Percentiles rank a stretch among this genome's conserved stretches.
phyloP scores from a whole-genome alignment of 345 rosid genomes.

The Eucalyptus urophylla region DNA sequence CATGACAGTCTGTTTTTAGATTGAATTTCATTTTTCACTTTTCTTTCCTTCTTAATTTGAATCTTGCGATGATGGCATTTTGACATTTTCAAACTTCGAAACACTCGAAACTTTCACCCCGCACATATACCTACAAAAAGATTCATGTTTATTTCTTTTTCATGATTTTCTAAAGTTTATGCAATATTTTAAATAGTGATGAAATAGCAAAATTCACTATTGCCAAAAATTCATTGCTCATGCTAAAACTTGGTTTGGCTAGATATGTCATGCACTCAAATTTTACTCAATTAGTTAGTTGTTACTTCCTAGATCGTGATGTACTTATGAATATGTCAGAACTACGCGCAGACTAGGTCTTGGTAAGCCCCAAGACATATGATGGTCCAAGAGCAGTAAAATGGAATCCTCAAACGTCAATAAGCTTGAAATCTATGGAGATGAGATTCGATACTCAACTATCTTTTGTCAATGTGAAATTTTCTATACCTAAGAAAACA shows the following conservation, averaged over 20 bases:
- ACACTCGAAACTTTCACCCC: not conserved
- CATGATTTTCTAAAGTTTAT: not conserved
- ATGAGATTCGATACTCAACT: not conserved
- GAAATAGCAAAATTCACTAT: not conserved
- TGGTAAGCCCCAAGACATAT: not conserved
- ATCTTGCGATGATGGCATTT: not conserved
- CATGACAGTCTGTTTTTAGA: not conserved
- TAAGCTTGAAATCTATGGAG: not conserved
- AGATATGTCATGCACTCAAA: not conserved
- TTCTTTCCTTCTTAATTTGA: not conserved
- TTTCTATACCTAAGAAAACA: not conserved
- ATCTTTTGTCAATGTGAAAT: not conserved
- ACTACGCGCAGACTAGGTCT: not conserved
- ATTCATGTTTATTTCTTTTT: not conserved
- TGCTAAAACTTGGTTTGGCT: not conserved
- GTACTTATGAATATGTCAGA: not conserved
- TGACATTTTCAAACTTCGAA: not conserved
- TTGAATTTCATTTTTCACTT: not conserved
- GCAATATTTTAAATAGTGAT: not conserved
- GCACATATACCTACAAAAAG: not conserved
- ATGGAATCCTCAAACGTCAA: not conserved
- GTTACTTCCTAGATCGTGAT: not conserved
- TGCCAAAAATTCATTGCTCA: too few relatives aligned
- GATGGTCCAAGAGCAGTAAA: not conserved
- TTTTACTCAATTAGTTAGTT: not conserved